A percentile compares a stretch with the other conserved stretches of the same genome.
These are phyloP conservation scores for Lolium multiflorum DNA, from an alignment of 176 grass and related monocot species.

Conservation along the genomic window DNA sequence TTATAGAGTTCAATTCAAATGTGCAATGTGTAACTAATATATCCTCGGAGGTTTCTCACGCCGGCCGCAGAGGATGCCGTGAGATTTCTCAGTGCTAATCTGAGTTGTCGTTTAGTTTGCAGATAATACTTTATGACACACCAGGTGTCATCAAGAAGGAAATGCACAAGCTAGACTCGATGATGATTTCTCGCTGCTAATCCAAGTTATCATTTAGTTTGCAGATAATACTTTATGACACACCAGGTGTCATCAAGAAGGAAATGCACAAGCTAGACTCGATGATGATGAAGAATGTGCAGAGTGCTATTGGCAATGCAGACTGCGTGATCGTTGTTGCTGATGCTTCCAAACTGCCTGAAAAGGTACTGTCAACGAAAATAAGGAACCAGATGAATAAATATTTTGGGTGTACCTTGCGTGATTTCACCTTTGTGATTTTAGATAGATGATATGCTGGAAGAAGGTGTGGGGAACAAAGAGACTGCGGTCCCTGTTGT, in stretches of 20 bases:
- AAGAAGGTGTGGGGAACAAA: constrained; percentile 68
- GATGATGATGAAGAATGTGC: constrained; percentile 99
- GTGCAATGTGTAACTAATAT: background rate
- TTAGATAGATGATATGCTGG: constrained; percentile 88
- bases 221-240: constrained; percentile 99
- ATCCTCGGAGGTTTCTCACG: background rate
- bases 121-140: constrained; percentile 99
- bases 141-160: constrained; percentile 87
- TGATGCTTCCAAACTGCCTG: constrained; percentile 76
- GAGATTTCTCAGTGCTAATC: constrained; percentile 51
- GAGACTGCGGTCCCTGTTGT: constrained; percentile 61
- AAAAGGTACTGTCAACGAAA: constrained; percentile 59
- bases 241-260: constrained; percentile 85
- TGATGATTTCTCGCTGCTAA: constrained; percentile 85
- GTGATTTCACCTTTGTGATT: background rate
- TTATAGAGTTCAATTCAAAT: background rate
- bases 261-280: constrained; percentile 87
- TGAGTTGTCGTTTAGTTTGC: constrained; percentile 84
- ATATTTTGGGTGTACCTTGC: constrained; percentile 4
- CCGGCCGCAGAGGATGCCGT: no score
- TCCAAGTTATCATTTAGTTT: constrained; percentile 85
- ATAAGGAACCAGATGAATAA: background rate
- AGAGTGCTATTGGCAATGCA: constrained; percentile 72
- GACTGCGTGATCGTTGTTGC: constrained; percentile 85
- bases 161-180: constrained; percentile 83